Evolutionary conservation across 164 flowering plant genomes (phyloP).

Genomic region (Magnolia officinalis): DNA sequence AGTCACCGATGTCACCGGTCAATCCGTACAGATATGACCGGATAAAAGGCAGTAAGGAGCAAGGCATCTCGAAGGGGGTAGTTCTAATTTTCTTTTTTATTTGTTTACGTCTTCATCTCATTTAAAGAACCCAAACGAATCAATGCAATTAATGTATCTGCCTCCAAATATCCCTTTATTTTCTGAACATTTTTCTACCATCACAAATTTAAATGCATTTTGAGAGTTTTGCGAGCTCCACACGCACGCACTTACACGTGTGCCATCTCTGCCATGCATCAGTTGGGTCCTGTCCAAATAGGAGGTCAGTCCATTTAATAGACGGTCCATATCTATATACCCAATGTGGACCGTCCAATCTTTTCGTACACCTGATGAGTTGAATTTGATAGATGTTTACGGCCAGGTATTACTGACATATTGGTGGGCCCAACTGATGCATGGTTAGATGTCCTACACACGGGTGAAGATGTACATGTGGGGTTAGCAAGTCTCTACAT

Average conservation of each 20-base stretch:
- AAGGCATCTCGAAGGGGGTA: neutral
- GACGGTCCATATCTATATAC: neutral
- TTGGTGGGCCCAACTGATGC: too few species aligned
- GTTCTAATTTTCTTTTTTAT: neutral
- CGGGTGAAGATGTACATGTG: too few species aligned
- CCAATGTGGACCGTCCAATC: too few species aligned
- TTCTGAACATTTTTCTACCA: neutral
- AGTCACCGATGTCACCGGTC: neutral
- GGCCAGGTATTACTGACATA: too few species aligned
- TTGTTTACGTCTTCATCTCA: conserved; percentile 22
- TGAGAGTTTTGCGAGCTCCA: neutral
- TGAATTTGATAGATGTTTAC: too few species aligned
- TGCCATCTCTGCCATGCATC: neutral
- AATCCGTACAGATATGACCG: neutral
- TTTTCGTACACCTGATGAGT: too few species aligned
- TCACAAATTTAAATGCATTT: neutral
- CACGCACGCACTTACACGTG: neutral
- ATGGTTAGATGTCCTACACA: too few species aligned
- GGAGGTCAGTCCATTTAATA: neutral
- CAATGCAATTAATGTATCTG: conserved; percentile 49
- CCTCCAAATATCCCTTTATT: conserved; percentile 28
- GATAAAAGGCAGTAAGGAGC: neutral
- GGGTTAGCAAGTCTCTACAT: too few species aligned
- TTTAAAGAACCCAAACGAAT: conserved; percentile 13
- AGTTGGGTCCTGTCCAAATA: neutral